phyloP scores from a whole-genome alignment of 148 eudicot genomes.

The Selenicereus undatus region DNA sequence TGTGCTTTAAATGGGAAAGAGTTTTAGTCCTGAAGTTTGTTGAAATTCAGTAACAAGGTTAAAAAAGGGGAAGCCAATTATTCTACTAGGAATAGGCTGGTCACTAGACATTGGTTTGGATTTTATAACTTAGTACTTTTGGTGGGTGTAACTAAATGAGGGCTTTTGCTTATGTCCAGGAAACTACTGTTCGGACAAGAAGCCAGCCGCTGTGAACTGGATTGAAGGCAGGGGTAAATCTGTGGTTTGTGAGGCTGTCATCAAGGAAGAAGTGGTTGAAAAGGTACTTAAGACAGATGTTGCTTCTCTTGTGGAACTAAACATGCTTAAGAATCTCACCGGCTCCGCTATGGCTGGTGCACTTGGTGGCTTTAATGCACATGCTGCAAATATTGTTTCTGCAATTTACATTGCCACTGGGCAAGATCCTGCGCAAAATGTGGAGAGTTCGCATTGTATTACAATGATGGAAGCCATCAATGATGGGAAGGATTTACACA shows the following conservation, averaged over 20 bases:
- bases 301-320: slow-evolving; percentile 70
- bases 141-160: neutral
- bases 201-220: slow-evolving; percentile 82
- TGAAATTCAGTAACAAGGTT: neutral
- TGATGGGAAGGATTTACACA: slow-evolving; percentile 59
- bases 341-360: slow-evolving; percentile 77
- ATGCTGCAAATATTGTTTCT: slow-evolving; percentile 72
- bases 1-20: neutral
- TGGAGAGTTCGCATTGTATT: slow-evolving; percentile 79
- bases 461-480: slow-evolving; percentile 83
- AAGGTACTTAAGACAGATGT: slow-evolving; percentile 66
- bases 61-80: neutral
- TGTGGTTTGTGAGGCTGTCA: slow-evolving; percentile 74
- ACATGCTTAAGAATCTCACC: slow-evolving; percentile 81
- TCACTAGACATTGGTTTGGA: neutral
- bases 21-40: neutral
- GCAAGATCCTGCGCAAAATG: slow-evolving; percentile 78
- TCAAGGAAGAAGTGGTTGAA: slow-evolving; percentile 57
- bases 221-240: slow-evolving; percentile 83
- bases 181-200: slow-evolving; percentile 76
- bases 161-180: slow-evolving; percentile 10
- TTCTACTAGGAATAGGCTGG: neutral
- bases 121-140: neutral
- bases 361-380: slow-evolving; percentile 79
- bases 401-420: slow-evolving; percentile 73